Percentiles rank a stretch among this genome's conserved stretches.
These are phyloP conservation scores for Eucalyptus fibrosa DNA, from an alignment of 345 rosid species.

Conservation along the genomic window DNA sequence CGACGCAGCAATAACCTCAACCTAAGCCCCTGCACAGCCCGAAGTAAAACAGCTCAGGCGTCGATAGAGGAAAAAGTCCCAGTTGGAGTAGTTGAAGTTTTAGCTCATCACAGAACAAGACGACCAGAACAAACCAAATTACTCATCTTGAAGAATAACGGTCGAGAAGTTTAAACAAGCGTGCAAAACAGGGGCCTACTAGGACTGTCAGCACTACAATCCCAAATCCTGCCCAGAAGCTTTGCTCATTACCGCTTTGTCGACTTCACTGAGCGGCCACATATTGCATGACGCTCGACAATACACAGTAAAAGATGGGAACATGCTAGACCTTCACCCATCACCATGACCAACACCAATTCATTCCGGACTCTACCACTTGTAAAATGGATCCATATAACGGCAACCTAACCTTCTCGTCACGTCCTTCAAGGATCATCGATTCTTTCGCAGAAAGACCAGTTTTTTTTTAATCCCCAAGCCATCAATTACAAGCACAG, in stretches of 20 bases:
- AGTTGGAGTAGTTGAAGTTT: not conserved
- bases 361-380: not conserved
- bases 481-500: too few relatives aligned
- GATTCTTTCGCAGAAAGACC: too few relatives aligned
- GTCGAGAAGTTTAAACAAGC: not conserved
- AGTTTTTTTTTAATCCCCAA: rapidly evolving
- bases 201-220: not conserved
- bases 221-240: not conserved
- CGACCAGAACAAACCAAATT: not conserved
- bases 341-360: not conserved
- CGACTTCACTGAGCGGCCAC: not conserved
- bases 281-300: not conserved
- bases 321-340: not conserved
- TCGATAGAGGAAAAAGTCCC: not conserved
- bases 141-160: not conserved
- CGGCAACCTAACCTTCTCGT: not conserved
- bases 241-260: not conserved
- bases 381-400: not conserved
- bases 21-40: not conserved
- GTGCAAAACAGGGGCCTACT: not conserved
- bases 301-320: not conserved
- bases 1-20: conserved; percentile 1
- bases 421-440: too few relatives aligned
- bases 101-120: not conserved
- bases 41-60: not conserved